Evolutionary conservation across 1,284 basidiomycete genomes (phyloP).

Genomic region (Gomphus sp.): DNA sequence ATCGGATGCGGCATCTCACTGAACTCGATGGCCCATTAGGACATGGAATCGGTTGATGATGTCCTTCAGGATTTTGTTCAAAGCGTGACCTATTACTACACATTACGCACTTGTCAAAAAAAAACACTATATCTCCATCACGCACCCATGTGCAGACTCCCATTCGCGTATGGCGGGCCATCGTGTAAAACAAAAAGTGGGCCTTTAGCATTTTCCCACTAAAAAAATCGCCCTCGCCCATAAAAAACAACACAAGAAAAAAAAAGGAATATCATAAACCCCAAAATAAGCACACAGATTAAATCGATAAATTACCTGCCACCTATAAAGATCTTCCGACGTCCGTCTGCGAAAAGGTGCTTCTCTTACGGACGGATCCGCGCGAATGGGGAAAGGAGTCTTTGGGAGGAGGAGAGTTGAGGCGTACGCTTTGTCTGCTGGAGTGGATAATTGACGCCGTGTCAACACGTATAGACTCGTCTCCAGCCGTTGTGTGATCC

Average conservation of each 20-base stretch:
- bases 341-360: conserved; percentile 55
- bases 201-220: conserved; percentile 59
- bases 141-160: conserved; percentile 88
- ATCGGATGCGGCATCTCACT: conserved; percentile 42
- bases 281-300: background rate
- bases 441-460: background rate
- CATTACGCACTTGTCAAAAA: background rate
- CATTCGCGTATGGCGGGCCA: conserved; percentile 97
- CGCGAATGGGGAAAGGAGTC: conserved; percentile 73
- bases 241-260: background rate
- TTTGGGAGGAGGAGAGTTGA: conserved; percentile 78
- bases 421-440: conserved; percentile 30
- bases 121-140: background rate
- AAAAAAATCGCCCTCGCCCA: background rate
- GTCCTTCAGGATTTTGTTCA: conserved; percentile 97
- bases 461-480: background rate
- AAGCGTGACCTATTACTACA: conserved; percentile 70
- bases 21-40: conserved; percentile 68
- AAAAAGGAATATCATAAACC: background rate
- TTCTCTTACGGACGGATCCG: conserved; percentile 60
- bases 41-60: conserved; percentile 90
- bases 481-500: background rate
- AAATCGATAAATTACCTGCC: conserved; percentile 59
- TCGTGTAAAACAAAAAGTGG: conserved; percentile 86
- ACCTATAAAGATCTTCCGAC: conserved; percentile 71